Base-by-base conservation (phyloP, 169 alveolate species). In the Plasmodium adleri region DNA sequence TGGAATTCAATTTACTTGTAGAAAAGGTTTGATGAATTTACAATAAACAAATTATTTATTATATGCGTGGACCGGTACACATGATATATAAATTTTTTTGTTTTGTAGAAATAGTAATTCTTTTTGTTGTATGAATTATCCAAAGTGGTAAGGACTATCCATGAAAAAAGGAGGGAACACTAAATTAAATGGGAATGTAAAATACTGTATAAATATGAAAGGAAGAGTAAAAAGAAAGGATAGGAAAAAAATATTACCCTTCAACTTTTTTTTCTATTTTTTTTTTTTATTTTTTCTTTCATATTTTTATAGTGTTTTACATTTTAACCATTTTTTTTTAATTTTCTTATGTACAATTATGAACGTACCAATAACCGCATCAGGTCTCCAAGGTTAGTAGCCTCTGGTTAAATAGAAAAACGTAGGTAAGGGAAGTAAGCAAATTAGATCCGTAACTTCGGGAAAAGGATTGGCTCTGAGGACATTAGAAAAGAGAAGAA, bases 281-380 rank as follows among this genome's bases (percentile, higher is more conserved):
- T 32, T 32, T 32, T 32, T 32, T 32, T 5, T 32, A 0, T 32
- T 32, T 32, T 32, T 32, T 3, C 45, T 32, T 32, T 32, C 3
- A 32, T 32, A 32, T 43, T 8, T 6, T 60, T 47, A 13, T 8
- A n/a, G 50, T 71, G 1, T 47, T 71, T 0, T 9, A 50, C 54
- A 17, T 28, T 17, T 60, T 63, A n/a, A 67, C 3, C 28, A 22
- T 59, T 67, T 12, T 54, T 20, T 47, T 75, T 43, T 24, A 62
- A 63, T 63, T 62, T 15, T 54, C 60, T 62, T 20, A 45, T n/a
- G 62, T 97, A 93, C 83, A 63, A 32, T 32, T 95, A 93, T 91
- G 97, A 95, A 90, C 98, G 98, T 96, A 95, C 98, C 98, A 94
- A 95, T 92, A 95, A 97, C 98, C 98, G 98, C 98, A 95, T 94